These are phyloP conservation scores for Gilbertella persicaria DNA, from an alignment of 371 early-diverging fungal species.

Conservation along the genomic window DNA sequence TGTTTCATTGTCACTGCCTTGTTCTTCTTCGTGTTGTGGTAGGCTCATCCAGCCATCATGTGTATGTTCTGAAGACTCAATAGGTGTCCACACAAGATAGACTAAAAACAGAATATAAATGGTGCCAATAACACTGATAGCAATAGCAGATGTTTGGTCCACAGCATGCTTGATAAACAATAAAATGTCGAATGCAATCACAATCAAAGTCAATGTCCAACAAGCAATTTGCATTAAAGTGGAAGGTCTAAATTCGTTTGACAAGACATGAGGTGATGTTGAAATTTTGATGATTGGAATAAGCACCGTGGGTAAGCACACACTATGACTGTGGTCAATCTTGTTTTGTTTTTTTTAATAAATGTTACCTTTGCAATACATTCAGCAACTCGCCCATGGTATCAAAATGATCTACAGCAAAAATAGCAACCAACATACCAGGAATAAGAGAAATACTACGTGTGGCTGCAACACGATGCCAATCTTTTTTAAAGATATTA, in stretches of 20 bases:
- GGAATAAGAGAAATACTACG: slow-evolving; percentile 69
- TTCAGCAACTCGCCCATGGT: slow-evolving; percentile 69
- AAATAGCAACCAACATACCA: slow-evolving; percentile 63
- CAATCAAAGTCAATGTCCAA: slow-evolving; percentile 38
- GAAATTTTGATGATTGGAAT: slow-evolving; percentile 71
- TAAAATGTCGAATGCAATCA: slow-evolving; percentile 51
- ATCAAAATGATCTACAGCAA: slow-evolving; percentile 65
- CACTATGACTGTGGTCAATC: slow-evolving; percentile 20
- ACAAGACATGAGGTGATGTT: slow-evolving; percentile 40
- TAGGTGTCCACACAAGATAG: slow-evolving; percentile 26
- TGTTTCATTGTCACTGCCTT: neutral
- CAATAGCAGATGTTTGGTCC: slow-evolving; percentile 6
- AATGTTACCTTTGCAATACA: slow-evolving; percentile 52
- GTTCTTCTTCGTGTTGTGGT: slow-evolving; percentile 15
- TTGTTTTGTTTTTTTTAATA: neutral
- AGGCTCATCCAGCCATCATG: slow-evolving; percentile 26
- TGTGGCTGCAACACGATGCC: slow-evolving; percentile 69
- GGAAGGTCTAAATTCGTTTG: slow-evolving; percentile 47
- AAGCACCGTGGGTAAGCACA: slow-evolving; percentile 72
- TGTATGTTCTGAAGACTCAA: neutral
- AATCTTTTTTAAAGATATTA: slow-evolving; percentile 60
- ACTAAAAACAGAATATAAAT: slow-evolving; percentile 21
- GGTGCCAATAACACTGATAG: slow-evolving; percentile 13
- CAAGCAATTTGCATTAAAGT: slow-evolving; percentile 23
- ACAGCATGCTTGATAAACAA: slow-evolving; percentile 44